Evolutionary conservation across 2,329 filamentous ascomycete species (phyloP).

Genomic region (Ophiosphaerella herpotricha): DNA sequence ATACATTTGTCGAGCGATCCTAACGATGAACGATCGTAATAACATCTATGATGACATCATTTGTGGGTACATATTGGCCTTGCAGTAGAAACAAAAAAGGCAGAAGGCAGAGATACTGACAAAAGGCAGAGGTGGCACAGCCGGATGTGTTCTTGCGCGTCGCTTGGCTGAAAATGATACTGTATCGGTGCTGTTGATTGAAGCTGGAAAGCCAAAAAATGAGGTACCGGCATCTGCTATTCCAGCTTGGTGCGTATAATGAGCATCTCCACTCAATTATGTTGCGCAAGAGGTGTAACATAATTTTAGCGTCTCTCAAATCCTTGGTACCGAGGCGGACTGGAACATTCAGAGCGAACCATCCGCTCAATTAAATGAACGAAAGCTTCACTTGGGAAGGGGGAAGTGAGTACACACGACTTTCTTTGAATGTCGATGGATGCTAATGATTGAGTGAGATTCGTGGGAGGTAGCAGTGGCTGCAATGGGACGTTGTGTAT

Average conservation of each 20-base stretch:
- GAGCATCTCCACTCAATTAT: background rate
- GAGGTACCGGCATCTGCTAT: slow-evolving; percentile 14
- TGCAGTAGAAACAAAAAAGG: background rate
- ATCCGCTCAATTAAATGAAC: slow-evolving; percentile 43
- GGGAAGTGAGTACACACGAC: slow-evolving; percentile 35
- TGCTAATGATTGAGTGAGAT: slow-evolving; percentile 14
- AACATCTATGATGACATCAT: slow-evolving; percentile 7
- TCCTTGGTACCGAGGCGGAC: slow-evolving; percentile 53
- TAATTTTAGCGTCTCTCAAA: slow-evolving; percentile 35
- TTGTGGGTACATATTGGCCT: slow-evolving; percentile 5
- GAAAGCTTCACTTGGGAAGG: slow-evolving; percentile 52
- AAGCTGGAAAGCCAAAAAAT: slow-evolving; percentile 44
- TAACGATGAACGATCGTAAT: background rate
- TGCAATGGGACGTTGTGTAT: slow-evolving; percentile 55
- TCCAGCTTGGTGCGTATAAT: slow-evolving; percentile 23
- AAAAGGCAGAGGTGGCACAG: slow-evolving; percentile 48
- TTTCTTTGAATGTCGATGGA: background rate
- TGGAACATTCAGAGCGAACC: slow-evolving; percentile 54
- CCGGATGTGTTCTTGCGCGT: slow-evolving; percentile 53
- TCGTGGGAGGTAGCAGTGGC: slow-evolving; percentile 55
- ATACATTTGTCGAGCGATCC: background rate
- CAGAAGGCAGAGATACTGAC: background rate
- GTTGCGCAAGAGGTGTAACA: background rate
- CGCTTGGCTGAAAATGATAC: slow-evolving; percentile 50
- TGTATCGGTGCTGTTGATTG: slow-evolving; percentile 47